Conservation (phyloP, 2,329 filamentous ascomycete species). For the Zarea fungicola region DNA sequence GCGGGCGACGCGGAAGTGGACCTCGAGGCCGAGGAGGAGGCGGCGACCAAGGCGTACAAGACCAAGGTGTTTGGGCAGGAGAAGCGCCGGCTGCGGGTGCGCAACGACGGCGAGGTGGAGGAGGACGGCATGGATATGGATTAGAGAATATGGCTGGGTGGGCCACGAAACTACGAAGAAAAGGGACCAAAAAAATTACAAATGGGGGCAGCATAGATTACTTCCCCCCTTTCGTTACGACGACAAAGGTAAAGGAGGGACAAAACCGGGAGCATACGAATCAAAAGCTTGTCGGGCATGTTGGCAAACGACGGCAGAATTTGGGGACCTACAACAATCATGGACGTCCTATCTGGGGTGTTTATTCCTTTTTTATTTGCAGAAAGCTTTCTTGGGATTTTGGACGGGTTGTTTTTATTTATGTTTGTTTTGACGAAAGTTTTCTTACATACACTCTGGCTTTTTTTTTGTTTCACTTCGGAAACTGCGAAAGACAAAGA, state of each 20-base stretch:
- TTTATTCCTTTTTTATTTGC: constrained; percentile 1
- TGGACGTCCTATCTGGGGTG: constrained; percentile 6
- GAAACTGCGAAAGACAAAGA: background rate
- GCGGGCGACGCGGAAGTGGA: constrained; percentile 46
- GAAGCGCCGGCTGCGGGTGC: constrained; percentile 34
- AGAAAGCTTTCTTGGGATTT: constrained; percentile 7
- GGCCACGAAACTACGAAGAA: background rate
- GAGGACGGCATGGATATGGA: constrained; percentile 20
- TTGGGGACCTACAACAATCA: background rate
- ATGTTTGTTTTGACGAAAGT: background rate
- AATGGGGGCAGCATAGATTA: too few species aligned
- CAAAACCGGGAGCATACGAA: background rate
- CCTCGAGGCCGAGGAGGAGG: constrained; percentile 34
- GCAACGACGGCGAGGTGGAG: constrained; percentile 31
- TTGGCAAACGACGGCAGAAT: background rate
- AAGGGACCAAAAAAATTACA: background rate
- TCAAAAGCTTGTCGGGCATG: constrained; percentile 7
- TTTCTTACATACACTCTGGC: background rate
- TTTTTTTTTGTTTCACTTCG: background rate
- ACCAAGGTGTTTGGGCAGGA: constrained; percentile 39
- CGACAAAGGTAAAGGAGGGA: background rate
- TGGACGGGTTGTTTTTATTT: constrained; percentile 8
- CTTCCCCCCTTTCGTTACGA: background rate
- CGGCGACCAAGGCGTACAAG: constrained; percentile 22
- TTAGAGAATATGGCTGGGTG: background rate